Conservation (phyloP, 1,284 basidiomycete genomes). For the Vanrija pseudolonga region DNA sequence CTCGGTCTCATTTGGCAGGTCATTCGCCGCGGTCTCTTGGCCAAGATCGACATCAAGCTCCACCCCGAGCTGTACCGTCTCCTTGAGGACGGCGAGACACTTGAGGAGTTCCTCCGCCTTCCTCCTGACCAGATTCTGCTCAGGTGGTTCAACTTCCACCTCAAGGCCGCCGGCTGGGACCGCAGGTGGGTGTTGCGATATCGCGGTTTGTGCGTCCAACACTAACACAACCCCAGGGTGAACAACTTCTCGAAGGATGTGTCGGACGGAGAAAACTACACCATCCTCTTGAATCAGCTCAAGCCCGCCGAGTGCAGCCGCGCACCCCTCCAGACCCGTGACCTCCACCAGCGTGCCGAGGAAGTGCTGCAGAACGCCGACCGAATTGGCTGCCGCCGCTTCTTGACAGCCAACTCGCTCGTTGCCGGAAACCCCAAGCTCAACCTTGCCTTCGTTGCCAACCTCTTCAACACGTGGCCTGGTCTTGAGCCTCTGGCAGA, state of each 20-base stretch:
- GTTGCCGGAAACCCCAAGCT: constrained; percentile 95
- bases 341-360: constrained; percentile 80
- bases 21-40: constrained; percentile 87
- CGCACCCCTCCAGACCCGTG: constrained; percentile 80
- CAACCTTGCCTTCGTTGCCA: constrained; percentile 97
- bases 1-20: constrained; percentile 99
- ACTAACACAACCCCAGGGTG: constrained; percentile 59
- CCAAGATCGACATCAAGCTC: constrained; percentile 95
- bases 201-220: no score
- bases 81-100: constrained; percentile 92
- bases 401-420: constrained; percentile 86
- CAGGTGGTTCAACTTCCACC: constrained; percentile 97
- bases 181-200: constrained; percentile 57
- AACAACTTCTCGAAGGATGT: constrained; percentile 97
- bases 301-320: constrained; percentile 90
- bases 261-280: constrained; percentile 94
- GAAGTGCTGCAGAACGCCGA: constrained; percentile 91
- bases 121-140: constrained; percentile 96
- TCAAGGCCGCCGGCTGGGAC: constrained; percentile 91
- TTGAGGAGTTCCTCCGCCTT: constrained; percentile 88
- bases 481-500: constrained; percentile 89
- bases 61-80: constrained; percentile 95
- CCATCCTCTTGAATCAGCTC: constrained; percentile 88
- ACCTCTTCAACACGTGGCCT: constrained; percentile 97
- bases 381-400: constrained; percentile 90